Evolutionary conservation across 1,139 yeast genomes (phyloP).

Genomic region (Pneumocystis jirovecii): DNA sequence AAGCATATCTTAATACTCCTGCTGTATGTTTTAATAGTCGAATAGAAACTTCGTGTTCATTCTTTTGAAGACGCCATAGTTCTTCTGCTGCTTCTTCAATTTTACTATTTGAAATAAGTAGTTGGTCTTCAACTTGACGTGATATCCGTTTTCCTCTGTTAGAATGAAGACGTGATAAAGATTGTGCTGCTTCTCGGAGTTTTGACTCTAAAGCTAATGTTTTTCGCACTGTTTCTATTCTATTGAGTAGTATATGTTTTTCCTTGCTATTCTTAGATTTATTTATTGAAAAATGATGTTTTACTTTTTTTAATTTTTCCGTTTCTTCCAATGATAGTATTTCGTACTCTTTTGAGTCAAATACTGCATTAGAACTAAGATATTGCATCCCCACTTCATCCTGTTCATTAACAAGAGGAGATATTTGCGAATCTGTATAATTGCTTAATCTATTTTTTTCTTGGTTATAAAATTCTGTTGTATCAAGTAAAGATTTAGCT

Average conservation of each 20-base stretch:
- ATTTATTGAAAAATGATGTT: background rate
- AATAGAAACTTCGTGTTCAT: conserved; percentile 6
- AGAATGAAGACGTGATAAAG: conserved; percentile 8
- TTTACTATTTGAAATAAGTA: conserved; percentile 6
- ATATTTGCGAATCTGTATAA: background rate
- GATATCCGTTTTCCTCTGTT: conserved; percentile 8
- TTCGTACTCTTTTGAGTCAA: conserved; percentile 7
- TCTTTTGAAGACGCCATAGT: conserved; percentile 9
- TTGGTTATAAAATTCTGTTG: background rate
- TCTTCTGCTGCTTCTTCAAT: conserved; percentile 12
- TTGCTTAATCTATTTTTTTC: conserved; percentile 1
- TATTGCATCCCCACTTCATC: conserved; percentile 6
- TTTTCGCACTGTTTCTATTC: conserved; percentile 8
- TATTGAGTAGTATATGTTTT: conserved; percentile 1
- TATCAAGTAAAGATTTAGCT: background rate
- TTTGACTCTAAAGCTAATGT: conserved; percentile 10
- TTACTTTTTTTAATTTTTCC: conserved; percentile 5
- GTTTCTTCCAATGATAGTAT: conserved; percentile 9
- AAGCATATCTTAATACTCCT: conserved; percentile 6
- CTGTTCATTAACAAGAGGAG: background rate
- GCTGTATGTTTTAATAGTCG: conserved; percentile 10
- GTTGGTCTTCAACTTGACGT: conserved; percentile 9
- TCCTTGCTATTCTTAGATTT: conserved; percentile 1
- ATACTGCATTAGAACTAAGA: conserved; percentile 4
- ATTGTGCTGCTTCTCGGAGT: conserved; percentile 10